phyloP scores from a whole-genome alignment of 495 filamentous ascomycete species.

The Penicillium pulvis region DNA sequence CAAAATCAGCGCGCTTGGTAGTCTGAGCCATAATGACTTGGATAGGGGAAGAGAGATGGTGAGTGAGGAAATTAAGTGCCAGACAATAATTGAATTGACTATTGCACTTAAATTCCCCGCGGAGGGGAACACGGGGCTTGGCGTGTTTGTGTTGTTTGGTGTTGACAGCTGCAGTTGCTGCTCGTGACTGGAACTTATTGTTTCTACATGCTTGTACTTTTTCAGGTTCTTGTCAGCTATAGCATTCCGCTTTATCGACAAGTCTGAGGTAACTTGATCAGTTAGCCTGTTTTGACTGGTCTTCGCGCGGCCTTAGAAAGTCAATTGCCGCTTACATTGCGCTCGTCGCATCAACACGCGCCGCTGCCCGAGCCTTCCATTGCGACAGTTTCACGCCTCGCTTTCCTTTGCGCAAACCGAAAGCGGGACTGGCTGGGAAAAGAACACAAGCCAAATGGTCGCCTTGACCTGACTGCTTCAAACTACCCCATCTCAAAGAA shows the following conservation, averaged over 20 bases:
- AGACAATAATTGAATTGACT: conserved; percentile 1
- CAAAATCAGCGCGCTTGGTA: conserved; percentile 80
- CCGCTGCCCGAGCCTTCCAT: conserved; percentile 12
- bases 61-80: neutral
- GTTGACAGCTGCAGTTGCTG: conserved; percentile 15
- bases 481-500: neutral
- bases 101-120: conserved; percentile 14
- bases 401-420: neutral
- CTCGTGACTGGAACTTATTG: conserved; percentile 3
- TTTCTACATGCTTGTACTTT: neutral
- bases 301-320: neutral
- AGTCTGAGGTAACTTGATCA: neutral
- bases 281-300: neutral
- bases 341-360: conserved; percentile 13
- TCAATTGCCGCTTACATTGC: conserved; percentile 1
- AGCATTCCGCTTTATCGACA: neutral
- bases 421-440: neutral
- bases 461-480: neutral
- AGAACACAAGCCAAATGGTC: neutral
- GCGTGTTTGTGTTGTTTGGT: conserved; percentile 34
- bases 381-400: conserved; percentile 2
- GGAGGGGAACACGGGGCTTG: conserved; percentile 6
- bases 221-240: neutral
- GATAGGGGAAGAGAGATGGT: conserved; percentile 4
- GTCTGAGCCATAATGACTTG: conserved; percentile 57